A percentile compares a stretch with the other conserved stretches of the same genome.
Conservation (phyloP, 2,329 filamentous ascomycete species). For the Fusarium concolor region DNA sequence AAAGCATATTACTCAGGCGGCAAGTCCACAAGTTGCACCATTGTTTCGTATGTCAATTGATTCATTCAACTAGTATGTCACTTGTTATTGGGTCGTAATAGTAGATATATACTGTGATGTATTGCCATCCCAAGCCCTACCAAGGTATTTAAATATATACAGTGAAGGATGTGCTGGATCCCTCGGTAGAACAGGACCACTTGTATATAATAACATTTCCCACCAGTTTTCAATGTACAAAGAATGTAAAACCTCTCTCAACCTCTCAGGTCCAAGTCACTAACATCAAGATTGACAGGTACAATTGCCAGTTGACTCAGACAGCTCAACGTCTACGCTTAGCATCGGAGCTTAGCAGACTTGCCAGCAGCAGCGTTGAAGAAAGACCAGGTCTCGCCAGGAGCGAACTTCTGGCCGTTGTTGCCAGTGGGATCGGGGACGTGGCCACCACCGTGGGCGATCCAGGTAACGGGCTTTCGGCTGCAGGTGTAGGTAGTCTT, state of each 20-base stretch:
- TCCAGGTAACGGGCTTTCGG: slow-evolving; percentile 48
- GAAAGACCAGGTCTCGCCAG: slow-evolving; percentile 43
- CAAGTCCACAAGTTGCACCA: neutral
- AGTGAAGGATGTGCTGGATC: neutral
- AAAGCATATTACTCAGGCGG: too few species aligned
- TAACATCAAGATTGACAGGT: too few species aligned
- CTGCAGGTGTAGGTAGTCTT: slow-evolving; percentile 47
- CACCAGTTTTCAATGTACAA: slow-evolving; percentile 10
- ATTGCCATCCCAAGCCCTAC: neutral
- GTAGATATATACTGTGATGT: neutral
- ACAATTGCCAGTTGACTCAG: neutral
- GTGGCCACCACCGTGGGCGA: slow-evolving; percentile 46
- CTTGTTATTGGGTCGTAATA: fast-evolving
- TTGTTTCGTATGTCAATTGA: neutral
- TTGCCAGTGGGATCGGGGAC: slow-evolving; percentile 34
- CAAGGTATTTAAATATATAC: neutral
- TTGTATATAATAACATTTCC: slow-evolving; percentile 1
- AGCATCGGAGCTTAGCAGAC: slow-evolving; percentile 10
- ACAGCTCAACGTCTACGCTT: neutral
- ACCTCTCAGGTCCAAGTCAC: neutral
- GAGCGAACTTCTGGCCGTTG: slow-evolving; percentile 36
- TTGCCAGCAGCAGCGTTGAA: slow-evolving; percentile 32
- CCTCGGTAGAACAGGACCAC: neutral
- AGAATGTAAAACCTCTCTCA: neutral
- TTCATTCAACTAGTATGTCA: too few species aligned